phyloP scores from a whole-genome alignment of 176 grass and related monocot species.

The Dactylis glomerata region DNA sequence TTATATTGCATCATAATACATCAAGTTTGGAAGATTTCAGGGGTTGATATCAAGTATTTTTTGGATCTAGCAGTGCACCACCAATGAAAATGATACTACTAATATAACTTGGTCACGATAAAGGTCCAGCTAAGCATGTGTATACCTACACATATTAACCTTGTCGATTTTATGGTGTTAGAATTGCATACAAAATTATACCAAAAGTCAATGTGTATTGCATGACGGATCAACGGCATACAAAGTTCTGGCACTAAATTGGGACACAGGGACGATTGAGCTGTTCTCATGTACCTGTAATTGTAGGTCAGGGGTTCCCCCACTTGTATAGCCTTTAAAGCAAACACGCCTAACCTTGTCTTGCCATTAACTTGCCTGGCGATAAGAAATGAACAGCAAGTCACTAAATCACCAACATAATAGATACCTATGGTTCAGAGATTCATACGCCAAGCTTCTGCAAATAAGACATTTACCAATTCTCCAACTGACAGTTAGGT shows the following conservation, averaged over 20 bases:
- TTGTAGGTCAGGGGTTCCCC: slow-evolving; percentile 69
- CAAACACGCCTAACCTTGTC: slow-evolving; percentile 71
- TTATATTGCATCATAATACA: neutral
- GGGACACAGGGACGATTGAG: neutral
- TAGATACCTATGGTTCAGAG: neutral
- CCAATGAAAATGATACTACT: neutral
- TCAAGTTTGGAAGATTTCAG: neutral
- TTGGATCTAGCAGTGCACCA: neutral
- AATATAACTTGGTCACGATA: neutral
- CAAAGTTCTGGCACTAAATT: neutral
- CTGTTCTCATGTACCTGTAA: slow-evolving; percentile 62
- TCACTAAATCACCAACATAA: neutral
- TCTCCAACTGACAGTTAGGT: slow-evolving; percentile 87
- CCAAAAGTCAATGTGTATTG: neutral
- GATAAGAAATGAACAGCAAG: neutral
- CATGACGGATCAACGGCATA: neutral
- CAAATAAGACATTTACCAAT: slow-evolving; percentile 52
- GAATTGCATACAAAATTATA: neutral
- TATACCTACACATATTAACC: neutral
- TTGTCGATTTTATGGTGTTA: neutral
- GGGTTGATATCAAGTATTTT: neutral
- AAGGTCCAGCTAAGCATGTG: neutral
- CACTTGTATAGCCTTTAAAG: slow-evolving; percentile 48
- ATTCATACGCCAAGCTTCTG: neutral
- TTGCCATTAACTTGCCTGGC: slow-evolving; percentile 65